These are phyloP conservation scores for Acacia pycnantha DNA, from an alignment of 331 rosid genomes.

Conservation along the genomic window DNA sequence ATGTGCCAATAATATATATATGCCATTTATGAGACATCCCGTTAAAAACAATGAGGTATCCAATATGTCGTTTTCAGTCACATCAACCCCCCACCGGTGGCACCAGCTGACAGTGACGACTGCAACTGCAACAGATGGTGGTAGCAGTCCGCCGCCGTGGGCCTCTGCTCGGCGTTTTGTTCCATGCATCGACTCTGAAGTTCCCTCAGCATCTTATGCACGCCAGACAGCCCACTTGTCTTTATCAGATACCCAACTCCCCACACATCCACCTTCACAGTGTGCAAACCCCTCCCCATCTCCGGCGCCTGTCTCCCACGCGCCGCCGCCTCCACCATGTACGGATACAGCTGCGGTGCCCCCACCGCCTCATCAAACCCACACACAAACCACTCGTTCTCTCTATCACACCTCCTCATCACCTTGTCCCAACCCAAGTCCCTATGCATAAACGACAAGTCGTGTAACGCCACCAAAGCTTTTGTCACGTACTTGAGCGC, in stretches of 20 bases:
- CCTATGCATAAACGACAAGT: constrained; percentile 91
- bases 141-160: constrained; percentile 96
- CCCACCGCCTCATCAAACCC: constrained; percentile 89
- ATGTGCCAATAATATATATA: too few species aligned
- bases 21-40: background rate
- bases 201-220: constrained; percentile 87
- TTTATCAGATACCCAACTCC: constrained; percentile 76
- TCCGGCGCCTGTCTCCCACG: constrained; percentile 79
- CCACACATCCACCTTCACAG: constrained; percentile 97
- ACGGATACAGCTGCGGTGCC: constrained; percentile 72
- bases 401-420: constrained; percentile 48
- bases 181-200: constrained; percentile 82
- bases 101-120: constrained; percentile 53
- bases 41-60: background rate
- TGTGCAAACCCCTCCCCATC: constrained; percentile 85
- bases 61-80: constrained; percentile 36
- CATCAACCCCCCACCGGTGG: constrained; percentile 48
- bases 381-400: constrained; percentile 73
- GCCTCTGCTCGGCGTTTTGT: constrained; percentile 83
- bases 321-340: constrained; percentile 29
- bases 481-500: constrained; percentile 81
- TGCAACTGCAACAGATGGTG: constrained; percentile 95
- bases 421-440: constrained; percentile 85
- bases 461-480: constrained; percentile 86
- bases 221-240: constrained; percentile 56